phyloP scores from a whole-genome alignment of 2,329 filamentous ascomycete species.

The Colletotrichum chrysophilum region DNA sequence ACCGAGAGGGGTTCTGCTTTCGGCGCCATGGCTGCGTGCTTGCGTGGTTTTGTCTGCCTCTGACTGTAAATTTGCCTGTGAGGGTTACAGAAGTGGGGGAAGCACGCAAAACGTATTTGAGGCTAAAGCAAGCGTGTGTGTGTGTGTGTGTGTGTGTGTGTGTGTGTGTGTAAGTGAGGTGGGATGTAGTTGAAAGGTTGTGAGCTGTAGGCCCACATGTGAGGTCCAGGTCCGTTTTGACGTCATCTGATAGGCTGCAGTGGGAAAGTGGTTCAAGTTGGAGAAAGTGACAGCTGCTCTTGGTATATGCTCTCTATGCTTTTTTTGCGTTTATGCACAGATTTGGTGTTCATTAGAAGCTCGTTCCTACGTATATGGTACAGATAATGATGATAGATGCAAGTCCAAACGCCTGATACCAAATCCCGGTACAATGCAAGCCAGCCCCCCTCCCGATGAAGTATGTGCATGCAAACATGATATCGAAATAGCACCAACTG shows the following conservation, averaged over 20 bases:
- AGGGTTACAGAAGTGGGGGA: no score
- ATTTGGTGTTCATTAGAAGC: not conserved
- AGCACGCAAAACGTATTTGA: not conserved
- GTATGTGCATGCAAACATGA: not conserved
- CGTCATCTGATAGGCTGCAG: slow-evolving; percentile 18
- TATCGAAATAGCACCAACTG: not conserved
- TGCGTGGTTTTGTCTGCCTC: no score
- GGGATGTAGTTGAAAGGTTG: not conserved
- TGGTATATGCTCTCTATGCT: not conserved
- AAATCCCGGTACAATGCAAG: not conserved
- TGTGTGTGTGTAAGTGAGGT: not conserved
- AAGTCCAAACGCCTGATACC: not conserved
- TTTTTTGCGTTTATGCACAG: not conserved
- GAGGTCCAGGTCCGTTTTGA: not conserved
- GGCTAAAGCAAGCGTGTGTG: not conserved
- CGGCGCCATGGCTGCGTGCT: slow-evolving; percentile 34
- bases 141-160: not conserved
- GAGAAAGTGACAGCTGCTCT: not conserved
- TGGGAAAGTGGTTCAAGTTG: not conserved
- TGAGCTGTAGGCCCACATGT: not conserved
- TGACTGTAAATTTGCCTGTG: no score
- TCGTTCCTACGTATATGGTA: not conserved
- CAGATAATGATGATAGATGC: not conserved
- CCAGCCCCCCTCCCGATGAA: not conserved
- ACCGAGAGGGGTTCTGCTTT: slow-evolving; percentile 60